Evolutionary conservation across 2,329 filamentous ascomycete species (phyloP).

Genomic region (Taxawa tesnikishii): DNA sequence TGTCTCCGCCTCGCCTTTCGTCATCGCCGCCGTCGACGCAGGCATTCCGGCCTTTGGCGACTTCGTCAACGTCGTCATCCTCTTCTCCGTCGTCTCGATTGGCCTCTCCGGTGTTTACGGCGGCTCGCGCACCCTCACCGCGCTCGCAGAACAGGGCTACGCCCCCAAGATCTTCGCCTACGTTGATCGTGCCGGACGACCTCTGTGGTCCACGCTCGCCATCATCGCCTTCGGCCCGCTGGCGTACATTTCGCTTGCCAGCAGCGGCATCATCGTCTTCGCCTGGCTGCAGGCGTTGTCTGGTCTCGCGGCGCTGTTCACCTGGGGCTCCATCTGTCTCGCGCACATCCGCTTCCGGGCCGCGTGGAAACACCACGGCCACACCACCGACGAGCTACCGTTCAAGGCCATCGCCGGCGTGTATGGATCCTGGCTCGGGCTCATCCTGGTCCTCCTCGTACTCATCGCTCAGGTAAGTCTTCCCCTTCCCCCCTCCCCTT

Average conservation of each 20-base stretch:
- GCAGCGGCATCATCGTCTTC: constrained; percentile 37
- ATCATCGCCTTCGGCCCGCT: constrained; percentile 40
- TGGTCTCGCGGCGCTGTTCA: constrained; percentile 61
- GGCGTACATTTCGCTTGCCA: constrained; percentile 41
- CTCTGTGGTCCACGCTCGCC: constrained; percentile 37
- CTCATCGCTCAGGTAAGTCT: constrained; percentile 56
- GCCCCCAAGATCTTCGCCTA: constrained; percentile 47
- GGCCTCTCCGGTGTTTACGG: constrained; percentile 89
- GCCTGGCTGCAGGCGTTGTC: constrained; percentile 58
- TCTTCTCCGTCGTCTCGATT: constrained; percentile 80
- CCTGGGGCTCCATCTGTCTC: constrained; percentile 58
- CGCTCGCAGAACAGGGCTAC: constrained; percentile 65
- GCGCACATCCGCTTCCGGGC: constrained; percentile 54
- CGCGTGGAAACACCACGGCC: constrained; percentile 48
- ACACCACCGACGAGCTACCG: constrained; percentile 61
- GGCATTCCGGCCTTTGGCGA: constrained; percentile 68
- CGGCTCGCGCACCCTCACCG: constrained; percentile 78
- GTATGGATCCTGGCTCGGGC: constrained; percentile 66
- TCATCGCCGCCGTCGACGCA: constrained; percentile 79
- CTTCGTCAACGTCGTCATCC: constrained; percentile 86
- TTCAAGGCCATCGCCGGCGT: constrained; percentile 72
- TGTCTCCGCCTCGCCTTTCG: constrained; percentile 74
- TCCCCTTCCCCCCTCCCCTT: no score
- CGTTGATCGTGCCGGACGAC: constrained; percentile 49
- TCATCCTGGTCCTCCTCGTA: constrained; percentile 62